Conservation (phyloP, 2,329 filamentous ascomycete genomes). For the Fusarium transvaalense region DNA sequence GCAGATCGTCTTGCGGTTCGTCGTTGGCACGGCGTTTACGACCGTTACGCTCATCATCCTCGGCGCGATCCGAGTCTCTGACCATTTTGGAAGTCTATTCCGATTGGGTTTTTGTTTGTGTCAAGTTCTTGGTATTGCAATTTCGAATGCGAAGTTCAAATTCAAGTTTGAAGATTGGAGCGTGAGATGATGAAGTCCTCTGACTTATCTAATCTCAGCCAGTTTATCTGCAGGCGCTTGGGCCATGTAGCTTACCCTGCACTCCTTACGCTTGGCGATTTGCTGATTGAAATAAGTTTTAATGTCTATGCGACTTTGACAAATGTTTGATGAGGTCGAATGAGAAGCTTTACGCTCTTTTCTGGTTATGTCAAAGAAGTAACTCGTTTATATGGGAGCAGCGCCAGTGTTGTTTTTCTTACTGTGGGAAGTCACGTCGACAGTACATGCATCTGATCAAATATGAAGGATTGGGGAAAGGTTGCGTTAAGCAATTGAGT, state of each 20-base stretch:
- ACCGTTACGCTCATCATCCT: slow-evolving; percentile 38
- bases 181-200: slow-evolving; percentile 14
- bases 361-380: neutral
- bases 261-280: slow-evolving; percentile 17
- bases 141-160: slow-evolving; percentile 4
- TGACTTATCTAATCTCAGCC: slow-evolving; percentile 23
- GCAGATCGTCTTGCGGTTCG: slow-evolving; percentile 60
- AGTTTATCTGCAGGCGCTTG: slow-evolving; percentile 23
- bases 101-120: neutral
- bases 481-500: neutral
- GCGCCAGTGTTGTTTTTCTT: neutral
- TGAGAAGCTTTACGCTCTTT: neutral
- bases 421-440: too few relatives aligned
- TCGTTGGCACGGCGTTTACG: slow-evolving; percentile 53
- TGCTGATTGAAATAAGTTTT: neutral
- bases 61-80: slow-evolving; percentile 30
- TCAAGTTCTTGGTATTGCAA: neutral
- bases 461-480: neutral
- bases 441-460: neutral
- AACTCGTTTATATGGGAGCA: neutral
- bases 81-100: slow-evolving; percentile 24
- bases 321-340: too few relatives aligned
- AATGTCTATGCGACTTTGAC: neutral
- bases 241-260: slow-evolving; percentile 34
- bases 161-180: slow-evolving; percentile 11